Evolutionary conservation across 2,329 filamentous ascomycete genomes (phyloP), one percentile per base, ranked within the genome.

Genomic region (Escovopsis sp.): DNA sequence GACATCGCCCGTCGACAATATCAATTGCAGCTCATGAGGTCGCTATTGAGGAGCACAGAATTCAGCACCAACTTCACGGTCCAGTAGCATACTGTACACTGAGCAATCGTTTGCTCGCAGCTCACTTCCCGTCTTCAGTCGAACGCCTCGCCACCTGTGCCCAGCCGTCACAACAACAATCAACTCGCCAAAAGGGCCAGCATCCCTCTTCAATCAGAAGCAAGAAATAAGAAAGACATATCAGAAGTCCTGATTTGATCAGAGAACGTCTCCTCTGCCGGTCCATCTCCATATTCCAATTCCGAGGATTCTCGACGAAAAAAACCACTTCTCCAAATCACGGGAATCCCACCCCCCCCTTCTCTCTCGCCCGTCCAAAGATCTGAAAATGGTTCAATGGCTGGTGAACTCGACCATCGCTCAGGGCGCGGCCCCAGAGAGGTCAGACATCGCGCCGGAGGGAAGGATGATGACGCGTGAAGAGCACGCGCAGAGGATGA

Each of bases 401-500:
- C 48, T 59, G 13, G 48, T 50, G 40, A 51, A 55, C 45, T 52
- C 52, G 30, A 39, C 56, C 37, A 49, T 55, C 39, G 53, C 57
- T 16, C 53, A 51, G 32, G 43, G 45, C 31, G 51, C 51, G 39
- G 50, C 46, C 31, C 45, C 50, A 8, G 41, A 44, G 20, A 36
- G 44, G 45, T 14, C 40, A 36, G 43, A 25, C 15, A 39, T 14
- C 27, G 43, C 42, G 42, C 41, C 45, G 20, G 50, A 48, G 29
- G 39, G 37, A 7, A 42, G 32, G 39, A 44, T 55, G 30, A 58
- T 61, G 53, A 58, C 55, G 37, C 54, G 60, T 27, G 66, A 70
- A 43, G 67, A 70, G 40, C 60, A 67, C 43, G 53, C 52, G 14
- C 53, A 57, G 33, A 60, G 58, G 46, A 54, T 60, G 42, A 59